Evolutionary conservation across 768 basidiomycete species (phyloP), one percentile per base, ranked within the genome.

Genomic region (Leucosporidium creatinivorum): DNA sequence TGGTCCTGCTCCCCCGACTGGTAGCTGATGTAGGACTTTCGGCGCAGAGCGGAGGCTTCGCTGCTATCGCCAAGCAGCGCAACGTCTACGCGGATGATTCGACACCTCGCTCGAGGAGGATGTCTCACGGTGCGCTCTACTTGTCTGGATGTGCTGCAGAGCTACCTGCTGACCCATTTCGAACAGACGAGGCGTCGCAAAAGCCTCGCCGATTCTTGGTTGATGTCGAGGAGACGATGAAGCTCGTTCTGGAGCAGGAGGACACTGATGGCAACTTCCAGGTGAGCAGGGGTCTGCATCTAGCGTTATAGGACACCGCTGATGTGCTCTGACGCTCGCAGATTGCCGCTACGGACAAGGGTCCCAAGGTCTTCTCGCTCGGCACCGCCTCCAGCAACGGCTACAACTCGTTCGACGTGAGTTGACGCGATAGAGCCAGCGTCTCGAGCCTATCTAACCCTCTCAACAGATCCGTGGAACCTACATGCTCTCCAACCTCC

Each of bases 401-500:
- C 23, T 93, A 91, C 86, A 97, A 97, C 81, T 88, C 87, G 4
- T 96, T 96, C 78, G 94, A 99, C 79, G 91, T 98, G 69, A 84
- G 94, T 55, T 89, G 21, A 52, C 30, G 9, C 36, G n/a, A 17
- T 47, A 18, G 25, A 23, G 4, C 3, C 3, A 19, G 9, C 19
- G 21, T 7, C 18, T 26, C n/a, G 19, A 17, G 18, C 52, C 15
- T 44, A 2, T 9, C 26, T 9, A 2, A 30, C 25, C 8, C 17
- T 1, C 30, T 2, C 28, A 2, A 44, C 67, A 75, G 68, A 62
- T 74, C 21, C 76, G 93, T 88, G 94, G 96, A 51, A 97, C 89
- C n/a, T 99, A 98, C 80, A 98, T 97, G 94, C 82, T 99, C 56
- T 97, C 94, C 18, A 98, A 97, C 79, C 85, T 99, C 30, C 83